A percentile compares a stretch with the other conserved stretches of the same genome.
Evolutionary conservation across 129 eudicot species (phyloP).

Genomic region (Escallonia rubra): DNA sequence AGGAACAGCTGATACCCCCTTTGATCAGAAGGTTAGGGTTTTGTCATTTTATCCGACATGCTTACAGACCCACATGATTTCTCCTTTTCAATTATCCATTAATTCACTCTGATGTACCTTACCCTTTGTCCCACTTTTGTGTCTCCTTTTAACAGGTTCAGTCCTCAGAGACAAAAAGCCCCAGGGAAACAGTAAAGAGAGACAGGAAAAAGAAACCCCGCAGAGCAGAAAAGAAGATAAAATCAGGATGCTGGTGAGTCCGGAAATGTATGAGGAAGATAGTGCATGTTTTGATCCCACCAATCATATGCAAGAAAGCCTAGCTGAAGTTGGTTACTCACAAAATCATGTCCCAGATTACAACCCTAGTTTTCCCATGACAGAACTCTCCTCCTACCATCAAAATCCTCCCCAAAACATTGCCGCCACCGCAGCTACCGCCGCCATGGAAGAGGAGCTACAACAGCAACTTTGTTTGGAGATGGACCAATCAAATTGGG

Average conservation of each 20-base stretch:
- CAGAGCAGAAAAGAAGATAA: too few species aligned
- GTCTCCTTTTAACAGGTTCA: slow-evolving; percentile 4
- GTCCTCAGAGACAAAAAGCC: slow-evolving; percentile 11
- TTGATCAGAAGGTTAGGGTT: slow-evolving; percentile 7
- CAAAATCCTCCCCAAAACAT: slow-evolving; percentile 10
- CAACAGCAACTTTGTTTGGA: slow-evolving; percentile 36
- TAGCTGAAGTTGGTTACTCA: slow-evolving; percentile 30
- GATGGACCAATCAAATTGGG: slow-evolving; percentile 26
- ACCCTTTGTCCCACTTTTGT: slow-evolving; percentile 7
- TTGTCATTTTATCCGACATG: neutral
- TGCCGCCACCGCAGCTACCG: slow-evolving; percentile 24
- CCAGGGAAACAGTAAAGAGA: neutral
- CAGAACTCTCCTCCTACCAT: slow-evolving; percentile 19
- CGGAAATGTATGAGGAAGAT: slow-evolving; percentile 51
- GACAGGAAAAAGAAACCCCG: slow-evolving; percentile 9
- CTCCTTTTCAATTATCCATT: slow-evolving; percentile 5
- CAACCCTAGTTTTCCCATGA: slow-evolving; percentile 31
- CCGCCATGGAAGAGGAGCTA: slow-evolving; percentile 16
- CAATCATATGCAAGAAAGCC: slow-evolving; percentile 30
- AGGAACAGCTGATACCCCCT: neutral
- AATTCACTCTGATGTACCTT: slow-evolving; percentile 9
- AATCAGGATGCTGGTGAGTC: slow-evolving; percentile 18
- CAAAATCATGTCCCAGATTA: slow-evolving; percentile 38
- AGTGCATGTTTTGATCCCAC: slow-evolving; percentile 51
- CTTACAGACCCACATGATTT: slow-evolving; percentile 3